Evolutionary conservation across 495 filamentous ascomycete genomes (phyloP), one percentile per base, ranked within the genome.

Genomic region (Lentithecium fluviatile): DNA sequence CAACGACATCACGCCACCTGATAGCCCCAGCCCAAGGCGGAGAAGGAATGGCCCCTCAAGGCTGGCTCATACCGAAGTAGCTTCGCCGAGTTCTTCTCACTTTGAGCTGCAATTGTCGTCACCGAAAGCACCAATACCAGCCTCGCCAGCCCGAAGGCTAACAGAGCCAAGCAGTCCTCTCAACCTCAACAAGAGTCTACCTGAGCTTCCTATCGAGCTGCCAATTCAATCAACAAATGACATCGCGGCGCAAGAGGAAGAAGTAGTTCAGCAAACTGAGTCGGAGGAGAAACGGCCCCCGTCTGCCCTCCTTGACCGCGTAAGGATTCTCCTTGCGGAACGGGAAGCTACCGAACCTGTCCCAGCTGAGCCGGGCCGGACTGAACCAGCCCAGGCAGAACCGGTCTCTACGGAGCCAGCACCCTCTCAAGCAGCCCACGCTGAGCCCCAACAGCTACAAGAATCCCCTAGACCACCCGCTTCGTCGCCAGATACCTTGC

Each of bases 101-200:
- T 12, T 26, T 6, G 40, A 56, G 5, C 7, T 36, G 8, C 21
- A 12, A 21, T 3, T 25, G 10, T 3, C 37, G 24, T 26, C 46
- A 17, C 20, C 56, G 32, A 45, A 52, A 29, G 23, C 26, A 23
- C 47, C 36, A 15, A 34, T 12, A 20, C n/a, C 19, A 24, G 20
- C 45, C 17, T 20, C 10, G 8, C n/a, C 6, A 2, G 11, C 13
- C 6, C 24, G 17, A 23, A 20, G 37, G 17, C 2, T 51, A 21
- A 60, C 11, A 7, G 49, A 37, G 11, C 21, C 29, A 32, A 32
- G 29, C 4, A 32, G 29, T 32, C 29, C 47, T 2, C 25, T 61
- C 4, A 42, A 61, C 25, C 36, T 52, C 43, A 63, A 63, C 53
- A 63, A 63, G 47, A 51, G 52, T 11, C 21, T 63, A 23, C 60